Percentiles rank a stretch among this genome's conserved stretches.
phyloP scores from a whole-genome alignment of 2,329 filamentous ascomycete genomes.

The Aureobasidium namibiae region DNA sequence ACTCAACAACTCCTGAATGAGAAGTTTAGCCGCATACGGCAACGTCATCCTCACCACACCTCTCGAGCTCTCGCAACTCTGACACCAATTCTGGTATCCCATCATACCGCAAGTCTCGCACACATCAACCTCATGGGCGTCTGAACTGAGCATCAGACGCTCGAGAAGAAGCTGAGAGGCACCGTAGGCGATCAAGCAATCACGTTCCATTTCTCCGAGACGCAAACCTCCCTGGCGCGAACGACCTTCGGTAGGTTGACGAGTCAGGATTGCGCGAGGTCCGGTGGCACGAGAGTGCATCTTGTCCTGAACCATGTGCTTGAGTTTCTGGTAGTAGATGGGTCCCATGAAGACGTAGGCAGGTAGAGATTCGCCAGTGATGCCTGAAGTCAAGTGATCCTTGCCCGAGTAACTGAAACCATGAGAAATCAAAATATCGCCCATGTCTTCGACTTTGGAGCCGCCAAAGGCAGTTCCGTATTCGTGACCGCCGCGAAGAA shows the following conservation, averaged over 20 bases:
- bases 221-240: slow-evolving; percentile 86
- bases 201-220: slow-evolving; percentile 96
- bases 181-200: slow-evolving; percentile 95
- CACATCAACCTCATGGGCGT: slow-evolving; percentile 84
- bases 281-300: slow-evolving; percentile 95
- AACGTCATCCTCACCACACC: slow-evolving; percentile 89
- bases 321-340: slow-evolving; percentile 98
- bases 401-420: slow-evolving; percentile 97
- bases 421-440: slow-evolving; percentile 69
- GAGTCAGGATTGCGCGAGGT: slow-evolving; percentile 81
- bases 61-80: slow-evolving; percentile 78
- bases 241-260: slow-evolving; percentile 92
- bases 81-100: slow-evolving; percentile 90
- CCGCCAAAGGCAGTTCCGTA: slow-evolving; percentile 85
- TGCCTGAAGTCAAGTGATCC: slow-evolving; percentile 89
- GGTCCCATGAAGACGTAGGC: slow-evolving; percentile 98
- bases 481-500: slow-evolving; percentile 74
- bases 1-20: slow-evolving; percentile 91
- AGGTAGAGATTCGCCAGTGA: slow-evolving; percentile 87
- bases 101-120: slow-evolving; percentile 93
- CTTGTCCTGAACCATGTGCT: slow-evolving; percentile 99
- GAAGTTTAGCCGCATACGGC: slow-evolving; percentile 91
- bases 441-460: slow-evolving; percentile 83
- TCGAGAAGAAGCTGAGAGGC: slow-evolving; percentile 87
- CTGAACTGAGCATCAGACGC: slow-evolving; percentile 87